These are phyloP conservation scores for Fusarium sp. DNA, from an alignment of 2,329 filamentous ascomycete genomes.

Conservation along the genomic window DNA sequence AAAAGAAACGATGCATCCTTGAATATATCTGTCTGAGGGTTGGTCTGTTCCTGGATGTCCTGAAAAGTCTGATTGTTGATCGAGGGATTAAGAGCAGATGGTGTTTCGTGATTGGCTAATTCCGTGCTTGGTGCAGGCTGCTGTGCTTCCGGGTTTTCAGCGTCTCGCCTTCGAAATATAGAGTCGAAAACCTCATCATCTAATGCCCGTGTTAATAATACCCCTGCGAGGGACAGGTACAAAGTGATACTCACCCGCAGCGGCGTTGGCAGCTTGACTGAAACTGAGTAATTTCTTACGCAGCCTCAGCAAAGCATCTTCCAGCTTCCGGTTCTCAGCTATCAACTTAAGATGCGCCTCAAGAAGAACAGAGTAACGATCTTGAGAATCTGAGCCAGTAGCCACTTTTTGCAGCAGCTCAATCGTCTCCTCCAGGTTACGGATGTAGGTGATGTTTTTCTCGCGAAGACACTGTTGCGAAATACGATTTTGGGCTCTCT, in stretches of 20 bases:
- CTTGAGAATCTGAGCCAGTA: neutral
- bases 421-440: neutral
- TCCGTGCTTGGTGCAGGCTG: neutral
- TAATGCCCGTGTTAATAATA: neutral
- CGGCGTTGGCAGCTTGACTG: neutral
- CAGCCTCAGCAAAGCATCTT: neutral
- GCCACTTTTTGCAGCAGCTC: neutral
- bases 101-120: neutral
- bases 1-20: neutral
- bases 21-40: neutral
- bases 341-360: neutral
- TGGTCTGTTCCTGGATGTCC: neutral
- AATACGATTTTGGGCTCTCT: neutral
- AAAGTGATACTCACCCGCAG: neutral
- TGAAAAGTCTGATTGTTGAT: neutral
- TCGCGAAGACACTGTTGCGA: neutral
- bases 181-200: neutral
- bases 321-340: neutral
- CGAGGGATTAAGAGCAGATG: neutral
- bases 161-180: neutral
- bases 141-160: neutral
- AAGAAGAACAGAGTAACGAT: neutral
- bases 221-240: neutral
- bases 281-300: neutral
- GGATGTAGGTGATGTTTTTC: neutral